Base-by-base conservation (phyloP, 768 basidiomycete genomes). In the Exidia glandulosa region DNA sequence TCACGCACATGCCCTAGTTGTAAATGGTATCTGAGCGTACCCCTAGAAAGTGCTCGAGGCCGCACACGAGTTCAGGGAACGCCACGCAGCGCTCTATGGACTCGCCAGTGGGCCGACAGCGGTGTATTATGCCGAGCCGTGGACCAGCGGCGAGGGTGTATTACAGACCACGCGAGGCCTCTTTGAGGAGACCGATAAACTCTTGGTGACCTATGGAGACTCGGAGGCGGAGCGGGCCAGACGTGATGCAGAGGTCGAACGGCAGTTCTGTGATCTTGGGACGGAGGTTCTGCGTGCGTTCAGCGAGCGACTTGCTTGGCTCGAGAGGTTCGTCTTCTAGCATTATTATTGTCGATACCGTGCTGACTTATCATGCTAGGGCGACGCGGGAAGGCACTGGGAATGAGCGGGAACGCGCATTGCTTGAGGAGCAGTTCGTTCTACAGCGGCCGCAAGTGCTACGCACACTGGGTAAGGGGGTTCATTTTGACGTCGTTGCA, bases 1-100 rank as follows among this genome's bases (percentile, higher is more conserved):
- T 73, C 4, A 2, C 62, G 3, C n/a, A 32, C 34, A 32, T 34
- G 13, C 16, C 29, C 23, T 16, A 56, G 57, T 27, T 41, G 48
- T 27, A 14, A 57, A 59, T 57, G 31, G 34, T 48, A 1, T 45
- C 32, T 45, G 59, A 19, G 23, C 13, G 27, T 10, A 6, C 19
- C 16, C 23, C 19, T 50, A 95, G 94, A 82, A 81, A 33, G 80
- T 88, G 13, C 77, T 89, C 41, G 79, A 79, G 65, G 84, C 90
- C 2, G 85, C 90, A 0, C 76, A 84, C 56, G 82, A 86, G 33
- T 91, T 90, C 69, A 82, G 94, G 41, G 78, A 80, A 36, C 84
- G 85, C 63, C 86, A 90, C 65, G 68, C 80, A 2, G 76, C 78
- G 7, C 82, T 88, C 9, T 98, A 98, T 68, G 90, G 90, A 32